Evolutionary conservation across 805 yeast genomes (phyloP).

Genomic region (Myxozyma neglecta): DNA sequence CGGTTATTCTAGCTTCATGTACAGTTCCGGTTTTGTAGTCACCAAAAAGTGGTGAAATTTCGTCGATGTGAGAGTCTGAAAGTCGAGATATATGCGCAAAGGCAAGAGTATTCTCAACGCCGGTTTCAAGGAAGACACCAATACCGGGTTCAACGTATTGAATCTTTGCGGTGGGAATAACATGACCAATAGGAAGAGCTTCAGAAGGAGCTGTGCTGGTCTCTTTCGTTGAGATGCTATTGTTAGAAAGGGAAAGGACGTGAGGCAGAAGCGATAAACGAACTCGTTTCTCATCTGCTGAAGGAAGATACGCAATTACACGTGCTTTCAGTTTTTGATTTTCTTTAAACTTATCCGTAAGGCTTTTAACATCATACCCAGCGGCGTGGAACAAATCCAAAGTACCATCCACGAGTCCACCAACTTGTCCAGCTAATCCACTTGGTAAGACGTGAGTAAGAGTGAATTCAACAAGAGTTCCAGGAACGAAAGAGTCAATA

Average conservation of each 20-base stretch:
- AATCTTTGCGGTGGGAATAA: slow-evolving; percentile 56
- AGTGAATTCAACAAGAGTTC: slow-evolving; percentile 72
- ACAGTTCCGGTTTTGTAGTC: slow-evolving; percentile 59
- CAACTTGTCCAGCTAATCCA: slow-evolving; percentile 72
- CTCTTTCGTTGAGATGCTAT: slow-evolving; percentile 8
- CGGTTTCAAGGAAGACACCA: slow-evolving; percentile 48
- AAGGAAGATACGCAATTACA: slow-evolving; percentile 19
- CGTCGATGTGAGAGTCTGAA: slow-evolving; percentile 43
- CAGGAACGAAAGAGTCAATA: slow-evolving; percentile 77
- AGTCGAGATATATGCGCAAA: slow-evolving; percentile 77
- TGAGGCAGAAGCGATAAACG: slow-evolving; percentile 65
- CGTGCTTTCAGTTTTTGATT: slow-evolving; percentile 50
- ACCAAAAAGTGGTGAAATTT: slow-evolving; percentile 35
- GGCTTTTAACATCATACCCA: slow-evolving; percentile 45
- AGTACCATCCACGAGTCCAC: slow-evolving; percentile 63
- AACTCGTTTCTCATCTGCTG: slow-evolving; percentile 49
- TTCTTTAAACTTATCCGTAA: slow-evolving; percentile 63
- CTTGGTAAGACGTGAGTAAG: slow-evolving; percentile 56
- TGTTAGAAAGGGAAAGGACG: slow-evolving; percentile 44
- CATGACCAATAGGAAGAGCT: slow-evolving; percentile 78
- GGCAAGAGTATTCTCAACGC: slow-evolving; percentile 56
- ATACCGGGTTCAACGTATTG: slow-evolving; percentile 48
- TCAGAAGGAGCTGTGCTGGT: slow-evolving; percentile 37
- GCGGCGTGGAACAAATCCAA: slow-evolving; percentile 67
- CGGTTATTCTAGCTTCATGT: slow-evolving; percentile 75